A percentile compares a stretch with the other conserved stretches of the same genome.
These are phyloP conservation scores for Trifolium subterraneum DNA, from an alignment of 306 rosid genomes.

Conservation along the genomic window DNA sequence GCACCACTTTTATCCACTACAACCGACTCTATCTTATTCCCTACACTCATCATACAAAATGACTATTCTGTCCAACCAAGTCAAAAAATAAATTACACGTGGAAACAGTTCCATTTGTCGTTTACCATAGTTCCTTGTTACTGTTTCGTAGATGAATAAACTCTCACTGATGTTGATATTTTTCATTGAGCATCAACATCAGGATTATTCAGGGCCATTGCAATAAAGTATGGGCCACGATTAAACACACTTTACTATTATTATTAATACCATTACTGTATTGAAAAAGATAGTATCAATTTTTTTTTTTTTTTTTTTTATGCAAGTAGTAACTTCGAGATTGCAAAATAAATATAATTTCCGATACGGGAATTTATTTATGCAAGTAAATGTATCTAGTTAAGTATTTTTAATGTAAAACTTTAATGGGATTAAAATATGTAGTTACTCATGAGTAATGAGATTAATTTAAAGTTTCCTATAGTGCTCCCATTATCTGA, in stretches of 20 bases:
- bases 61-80: background rate
- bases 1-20: conserved; percentile 23
- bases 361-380: background rate
- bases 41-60: background rate
- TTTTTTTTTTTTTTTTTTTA: too few relatives aligned
- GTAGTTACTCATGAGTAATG: conserved; percentile 20
- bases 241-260: conserved; percentile 28
- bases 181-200: background rate
- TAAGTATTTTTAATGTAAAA: conserved; percentile 25
- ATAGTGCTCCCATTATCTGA: conserved; percentile 18
- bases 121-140: background rate
- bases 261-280: conserved; percentile 6
- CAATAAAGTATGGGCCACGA: background rate
- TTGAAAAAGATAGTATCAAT: background rate
- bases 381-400: conserved; percentile 23
- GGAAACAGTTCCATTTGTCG: background rate
- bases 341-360: conserved; percentile 2
- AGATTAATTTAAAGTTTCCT: conserved; percentile 7
- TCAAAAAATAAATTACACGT: conserved; percentile 16
- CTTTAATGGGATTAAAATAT: conserved; percentile 12
- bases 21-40: background rate
- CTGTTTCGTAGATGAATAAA: background rate
- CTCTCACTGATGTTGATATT: conserved; percentile 9
- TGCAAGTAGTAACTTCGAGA: background rate
- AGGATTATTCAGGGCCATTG: background rate